These are phyloP conservation scores for Xerocomus nothofagi DNA, from an alignment of 1,284 basidiomycete genomes.

Conservation along the genomic window DNA sequence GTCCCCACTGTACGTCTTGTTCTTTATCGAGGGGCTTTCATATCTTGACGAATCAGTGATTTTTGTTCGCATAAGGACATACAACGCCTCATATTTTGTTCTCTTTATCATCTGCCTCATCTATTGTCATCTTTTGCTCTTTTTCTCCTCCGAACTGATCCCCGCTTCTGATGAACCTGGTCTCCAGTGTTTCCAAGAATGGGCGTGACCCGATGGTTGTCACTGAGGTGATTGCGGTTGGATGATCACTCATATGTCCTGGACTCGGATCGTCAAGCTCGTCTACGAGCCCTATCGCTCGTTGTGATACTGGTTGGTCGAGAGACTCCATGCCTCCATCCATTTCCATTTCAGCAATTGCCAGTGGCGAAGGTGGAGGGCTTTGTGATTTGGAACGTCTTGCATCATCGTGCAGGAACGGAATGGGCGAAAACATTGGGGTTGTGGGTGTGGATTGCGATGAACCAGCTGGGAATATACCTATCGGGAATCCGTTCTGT, in stretches of 20 bases:
- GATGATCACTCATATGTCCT: conserved; percentile 78
- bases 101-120: conserved; percentile 62
- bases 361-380: conserved; percentile 71
- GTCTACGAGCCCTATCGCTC: conserved; percentile 72
- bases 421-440: conserved; percentile 81
- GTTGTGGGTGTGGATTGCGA: conserved; percentile 61
- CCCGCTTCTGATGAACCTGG: conserved; percentile 59
- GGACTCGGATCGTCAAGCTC: conserved; percentile 80
- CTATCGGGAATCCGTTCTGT: conserved; percentile 42
- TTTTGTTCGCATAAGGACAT: background rate
- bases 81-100: conserved; percentile 40
- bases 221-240: conserved; percentile 66
- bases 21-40: background rate
- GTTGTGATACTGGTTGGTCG: conserved; percentile 42
- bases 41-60: conserved; percentile 4
- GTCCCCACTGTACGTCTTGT: conserved; percentile 4
- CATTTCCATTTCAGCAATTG: conserved; percentile 42
- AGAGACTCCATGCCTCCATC: conserved; percentile 29
- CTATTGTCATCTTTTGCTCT: conserved; percentile 39
- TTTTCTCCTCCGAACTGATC: conserved; percentile 31
- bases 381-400: conserved; percentile 72
- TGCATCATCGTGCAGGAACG: conserved; percentile 78
- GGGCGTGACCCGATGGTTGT: conserved; percentile 51
- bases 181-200: conserved; percentile 56
- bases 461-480: conserved; percentile 44